A percentile compares a stretch with the other conserved stretches of the same genome.
Evolutionary conservation across 2,329 filamentous ascomycete species (phyloP).

Genomic region (Monilinia laxa): DNA sequence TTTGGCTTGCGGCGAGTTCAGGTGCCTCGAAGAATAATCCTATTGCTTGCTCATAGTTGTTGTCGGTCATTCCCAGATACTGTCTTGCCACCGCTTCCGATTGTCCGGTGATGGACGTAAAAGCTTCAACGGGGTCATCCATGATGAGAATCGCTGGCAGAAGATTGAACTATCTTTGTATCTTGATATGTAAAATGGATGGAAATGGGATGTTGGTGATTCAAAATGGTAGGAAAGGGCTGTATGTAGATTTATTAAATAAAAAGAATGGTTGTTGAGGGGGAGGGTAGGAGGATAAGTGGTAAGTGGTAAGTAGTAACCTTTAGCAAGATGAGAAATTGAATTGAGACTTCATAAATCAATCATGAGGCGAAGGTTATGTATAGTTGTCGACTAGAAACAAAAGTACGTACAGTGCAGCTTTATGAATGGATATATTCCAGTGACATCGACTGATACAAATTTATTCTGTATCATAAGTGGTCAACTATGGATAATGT

Average conservation of each 20-base stretch:
- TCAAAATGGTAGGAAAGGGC: not conserved
- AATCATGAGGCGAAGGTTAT: not conserved
- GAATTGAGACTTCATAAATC: not conserved
- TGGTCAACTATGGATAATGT: not conserved
- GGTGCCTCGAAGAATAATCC: constrained; percentile 88
- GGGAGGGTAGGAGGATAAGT: not conserved
- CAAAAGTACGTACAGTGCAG: not conserved
- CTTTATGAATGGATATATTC: not conserved
- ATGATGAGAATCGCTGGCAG: constrained; percentile 27
- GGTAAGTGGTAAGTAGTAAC: not conserved
- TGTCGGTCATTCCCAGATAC: constrained; percentile 82
- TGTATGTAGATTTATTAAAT: not conserved
- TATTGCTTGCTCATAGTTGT: constrained; percentile 81
- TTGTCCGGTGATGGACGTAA: constrained; percentile 78
- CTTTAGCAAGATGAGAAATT: not conserved
- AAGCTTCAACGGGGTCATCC: constrained; percentile 69
- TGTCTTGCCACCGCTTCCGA: constrained; percentile 71
- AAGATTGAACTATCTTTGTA: not conserved
- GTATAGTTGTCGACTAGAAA: not conserved
- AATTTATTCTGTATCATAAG: not conserved
- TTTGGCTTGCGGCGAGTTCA: constrained; percentile 53
- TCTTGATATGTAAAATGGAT: not conserved
- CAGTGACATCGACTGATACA: not conserved
- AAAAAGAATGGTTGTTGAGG: not conserved
- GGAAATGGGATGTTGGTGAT: not conserved